phyloP scores from a whole-genome alignment of 108 stramenopile genomes.

The Seminavis robusta region DNA sequence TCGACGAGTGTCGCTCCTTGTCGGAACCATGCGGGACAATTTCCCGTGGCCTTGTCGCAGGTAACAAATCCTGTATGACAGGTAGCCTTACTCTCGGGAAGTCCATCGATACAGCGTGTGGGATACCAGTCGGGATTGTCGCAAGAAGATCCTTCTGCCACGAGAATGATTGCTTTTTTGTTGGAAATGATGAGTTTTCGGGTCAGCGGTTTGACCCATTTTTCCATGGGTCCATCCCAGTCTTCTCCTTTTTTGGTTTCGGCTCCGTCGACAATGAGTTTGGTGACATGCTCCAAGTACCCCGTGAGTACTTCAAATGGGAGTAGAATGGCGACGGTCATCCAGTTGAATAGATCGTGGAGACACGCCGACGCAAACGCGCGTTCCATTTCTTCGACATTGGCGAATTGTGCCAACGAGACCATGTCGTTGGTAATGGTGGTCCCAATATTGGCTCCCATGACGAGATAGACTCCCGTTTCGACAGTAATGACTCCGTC shows the following conservation, averaged over 20 bases:
- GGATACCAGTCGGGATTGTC: constrained; percentile 40
- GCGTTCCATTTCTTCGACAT: constrained; percentile 57
- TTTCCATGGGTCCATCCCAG: constrained; percentile 60
- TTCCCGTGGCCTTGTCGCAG: constrained; percentile 21
- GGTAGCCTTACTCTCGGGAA: background rate
- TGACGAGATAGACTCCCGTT: constrained; percentile 59
- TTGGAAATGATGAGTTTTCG: constrained; percentile 48
- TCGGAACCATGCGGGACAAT: constrained; percentile 64
- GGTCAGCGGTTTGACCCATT: constrained; percentile 42
- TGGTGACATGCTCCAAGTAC: constrained; percentile 36
- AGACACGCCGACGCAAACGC: constrained; percentile 73
- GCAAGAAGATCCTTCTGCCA: constrained; percentile 38
- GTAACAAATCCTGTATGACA: constrained; percentile 13
- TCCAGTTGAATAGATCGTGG: constrained; percentile 68
- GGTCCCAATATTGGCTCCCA: constrained; percentile 81
- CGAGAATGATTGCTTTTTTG: constrained; percentile 47
- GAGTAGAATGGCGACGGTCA: constrained; percentile 54
- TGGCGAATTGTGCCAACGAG: constrained; percentile 57
- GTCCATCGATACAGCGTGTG: constrained; percentile 21
- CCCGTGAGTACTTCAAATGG: constrained; percentile 49
- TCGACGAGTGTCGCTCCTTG: constrained; percentile 38
- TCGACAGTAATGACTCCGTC: constrained; percentile 14
- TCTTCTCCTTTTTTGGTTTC: constrained; percentile 27
- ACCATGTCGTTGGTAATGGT: constrained; percentile 62
- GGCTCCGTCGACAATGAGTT: constrained; percentile 30